Base-by-base conservation (phyloP, 441 rosid genomes). In the Gossypium trilobum region DNA sequence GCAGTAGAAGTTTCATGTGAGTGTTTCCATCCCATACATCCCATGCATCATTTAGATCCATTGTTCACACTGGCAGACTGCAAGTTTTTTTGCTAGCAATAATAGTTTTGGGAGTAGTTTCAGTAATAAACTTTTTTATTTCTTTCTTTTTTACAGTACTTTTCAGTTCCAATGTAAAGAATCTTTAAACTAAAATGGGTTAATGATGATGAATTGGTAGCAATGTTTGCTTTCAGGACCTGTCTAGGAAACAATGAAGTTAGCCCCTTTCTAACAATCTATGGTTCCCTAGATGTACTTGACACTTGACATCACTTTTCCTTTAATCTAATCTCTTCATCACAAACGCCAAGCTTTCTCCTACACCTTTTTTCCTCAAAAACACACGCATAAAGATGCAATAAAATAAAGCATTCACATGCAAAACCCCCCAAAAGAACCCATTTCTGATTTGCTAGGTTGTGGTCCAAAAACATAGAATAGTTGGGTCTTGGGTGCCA, bases 401-500 rank as follows among this genome's bases (percentile, higher is more conserved):
- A 70, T 55, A 39, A 56, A 56, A 56, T 55, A 56, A 70, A 42
- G 52, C 55, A 56, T 20, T 57, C 65, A 57, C 73, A 69, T 69
- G 73, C 33, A 55, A 52, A 52, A 19, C 27, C 31, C 61, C 20
- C 7, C 13, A 9, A 50, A 50, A 6, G 17, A 68, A n/a, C 1
- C 31, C 14, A 36, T 48, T 14, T 25, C 3, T 66, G 36, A 46
- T 27, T 9, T 51, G 71, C 71, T 27, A 23, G 0, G 44, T 13
- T 46, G 71, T 27, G 59, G 71, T 51, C 60, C 71, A 51, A 68
- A 14, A 44, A 51, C 7, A 68, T n/a, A 23, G 39, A 20, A 48
- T 22, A 23, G 71, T 51, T 68, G 71, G 71, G 46, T 68, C 46
- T 68, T 50, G 57, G 71, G 71, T 68, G 14, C 46, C 59, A 31